Percentiles rank a stretch among this genome's conserved stretches.
phyloP scores from a whole-genome alignment of 192 early-diverging fungal species.

The Coemansia umbellata region DNA sequence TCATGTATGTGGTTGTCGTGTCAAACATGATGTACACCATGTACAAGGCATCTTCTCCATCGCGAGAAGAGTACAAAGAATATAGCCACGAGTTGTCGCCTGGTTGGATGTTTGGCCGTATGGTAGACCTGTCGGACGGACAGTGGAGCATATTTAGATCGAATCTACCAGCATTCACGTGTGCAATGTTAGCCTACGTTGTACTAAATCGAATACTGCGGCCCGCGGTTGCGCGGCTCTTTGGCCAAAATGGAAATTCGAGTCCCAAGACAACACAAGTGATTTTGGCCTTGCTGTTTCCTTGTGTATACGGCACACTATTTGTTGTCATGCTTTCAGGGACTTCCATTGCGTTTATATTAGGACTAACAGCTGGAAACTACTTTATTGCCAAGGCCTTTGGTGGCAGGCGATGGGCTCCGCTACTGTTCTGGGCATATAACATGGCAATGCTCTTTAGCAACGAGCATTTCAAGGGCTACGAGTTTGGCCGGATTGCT shows the following conservation, averaged over 20 bases:
- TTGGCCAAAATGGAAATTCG: neutral
- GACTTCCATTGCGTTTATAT: constrained; percentile 72
- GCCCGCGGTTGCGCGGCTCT: neutral
- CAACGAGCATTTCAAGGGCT: constrained; percentile 75
- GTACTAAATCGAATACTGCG: constrained; percentile 25
- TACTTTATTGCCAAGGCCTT: constrained; percentile 60
- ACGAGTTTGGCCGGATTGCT: constrained; percentile 57
- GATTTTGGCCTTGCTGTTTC: constrained; percentile 54
- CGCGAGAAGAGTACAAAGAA: constrained; percentile 30
- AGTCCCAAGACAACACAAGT: neutral
- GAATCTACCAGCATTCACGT: constrained; percentile 49
- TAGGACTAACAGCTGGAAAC: constrained; percentile 59
- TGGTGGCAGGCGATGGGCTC: constrained; percentile 55
- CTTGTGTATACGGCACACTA: constrained; percentile 55
- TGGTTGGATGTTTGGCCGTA: constrained; percentile 71
- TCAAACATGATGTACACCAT: constrained; percentile 65
- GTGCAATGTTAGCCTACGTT: constrained; percentile 30
- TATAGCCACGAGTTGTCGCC: constrained; percentile 48
- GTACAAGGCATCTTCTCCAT: constrained; percentile 46
- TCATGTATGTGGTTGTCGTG: constrained; percentile 54
- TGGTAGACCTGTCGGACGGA: constrained; percentile 53
- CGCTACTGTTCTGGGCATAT: constrained; percentile 75
- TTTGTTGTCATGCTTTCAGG: constrained; percentile 71
- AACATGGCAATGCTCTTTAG: constrained; percentile 75
- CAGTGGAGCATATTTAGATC: constrained; percentile 51